These are phyloP conservation scores for Otatea glauca DNA, from an alignment of 176 grass and related monocot species.

Conservation along the genomic window DNA sequence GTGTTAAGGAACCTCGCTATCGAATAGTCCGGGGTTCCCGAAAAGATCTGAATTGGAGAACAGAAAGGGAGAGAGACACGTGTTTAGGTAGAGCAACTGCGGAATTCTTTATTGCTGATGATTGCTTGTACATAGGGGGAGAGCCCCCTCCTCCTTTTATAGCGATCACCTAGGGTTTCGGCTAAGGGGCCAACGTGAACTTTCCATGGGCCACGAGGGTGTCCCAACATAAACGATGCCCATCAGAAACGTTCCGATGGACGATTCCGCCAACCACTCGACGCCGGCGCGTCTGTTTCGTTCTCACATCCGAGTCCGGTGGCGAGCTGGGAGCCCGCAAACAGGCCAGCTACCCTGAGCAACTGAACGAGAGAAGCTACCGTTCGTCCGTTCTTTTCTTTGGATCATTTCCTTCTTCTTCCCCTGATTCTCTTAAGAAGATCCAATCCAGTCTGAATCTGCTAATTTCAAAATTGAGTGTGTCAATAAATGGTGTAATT, in stretches of 20 bases:
- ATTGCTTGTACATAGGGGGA: too few relatives aligned
- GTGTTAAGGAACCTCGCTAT: too few relatives aligned
- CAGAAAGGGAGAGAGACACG: too few relatives aligned
- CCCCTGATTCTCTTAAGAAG: neutral
- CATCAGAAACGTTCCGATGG: neutral
- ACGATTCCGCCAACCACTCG: slow-evolving; percentile 26
- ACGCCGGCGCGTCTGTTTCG: slow-evolving; percentile 31
- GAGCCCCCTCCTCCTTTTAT: too few relatives aligned
- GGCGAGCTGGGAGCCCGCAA: slow-evolving; percentile 2
- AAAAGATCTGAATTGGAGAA: too few relatives aligned
- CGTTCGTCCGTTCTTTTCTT: neutral
- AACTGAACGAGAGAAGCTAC: slow-evolving; percentile 52
- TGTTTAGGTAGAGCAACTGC: too few relatives aligned
- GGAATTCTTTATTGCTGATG: too few relatives aligned
- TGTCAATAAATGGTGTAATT: neutral
- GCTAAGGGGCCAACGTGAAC: too few relatives aligned
- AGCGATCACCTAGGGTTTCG: too few relatives aligned
- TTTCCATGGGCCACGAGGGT: too few relatives aligned
- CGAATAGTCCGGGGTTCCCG: too few relatives aligned
- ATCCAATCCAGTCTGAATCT: neutral
- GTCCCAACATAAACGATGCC: too few relatives aligned
- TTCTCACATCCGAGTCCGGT: slow-evolving; percentile 57
- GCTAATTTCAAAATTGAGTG: neutral
- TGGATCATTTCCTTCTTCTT: neutral
- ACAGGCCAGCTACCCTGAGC: slow-evolving; percentile 45